Evolutionary conservation across 108 stramenopile species (phyloP), one percentile per base, ranked within the genome.

Genomic region (Nannochloropsis gaditana): DNA sequence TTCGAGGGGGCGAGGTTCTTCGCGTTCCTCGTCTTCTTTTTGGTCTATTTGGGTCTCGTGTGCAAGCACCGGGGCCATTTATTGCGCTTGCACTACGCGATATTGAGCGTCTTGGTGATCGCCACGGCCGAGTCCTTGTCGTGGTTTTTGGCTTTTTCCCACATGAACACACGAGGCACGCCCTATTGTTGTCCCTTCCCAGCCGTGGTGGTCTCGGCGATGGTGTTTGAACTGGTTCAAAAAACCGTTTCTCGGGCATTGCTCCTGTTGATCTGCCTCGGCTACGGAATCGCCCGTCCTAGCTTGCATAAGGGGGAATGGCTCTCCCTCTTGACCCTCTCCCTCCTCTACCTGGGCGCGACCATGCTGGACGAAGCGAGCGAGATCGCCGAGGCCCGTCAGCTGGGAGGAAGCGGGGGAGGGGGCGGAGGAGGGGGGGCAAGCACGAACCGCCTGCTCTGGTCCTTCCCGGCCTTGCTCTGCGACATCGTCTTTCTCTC

Each of bases 141-240:
- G 10, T 88, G 85, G 85, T 82, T 85, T 44, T 19, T 15, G 31
- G 87, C 87, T 11, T 89, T 88, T 82, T 85, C 84, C 45, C 45
- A 85, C 84, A 82, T 88, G 85, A 89, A 89, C 50, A 6, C 50
- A 11, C 47, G 41, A 80, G 87, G 89, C 41, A 83, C 31, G 43
- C 89, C 89, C 11, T 88, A 83, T 10, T 89, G 89, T 85, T 89
- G 89, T 45, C 89, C 89, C 21, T 89, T 88, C 41, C 87, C 89
- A 43, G 82, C 42, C 45, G 21, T 21, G 9, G 89, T 89, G 43
- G 31, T 89, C 11, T 21, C 85, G n/a, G 87, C 89, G 3, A 88
- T 89, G 88, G n/a, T 44, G 17, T 80, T 89, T 44, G 85, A 88
- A 82, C 21, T 89, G 5, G 11, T 89, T 2, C 84, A 87, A 43